Evolutionary conservation across 169 alveolate genomes (phyloP), one percentile per base, ranked within the genome.

Genomic region (Cryptosporidium sp.): DNA sequence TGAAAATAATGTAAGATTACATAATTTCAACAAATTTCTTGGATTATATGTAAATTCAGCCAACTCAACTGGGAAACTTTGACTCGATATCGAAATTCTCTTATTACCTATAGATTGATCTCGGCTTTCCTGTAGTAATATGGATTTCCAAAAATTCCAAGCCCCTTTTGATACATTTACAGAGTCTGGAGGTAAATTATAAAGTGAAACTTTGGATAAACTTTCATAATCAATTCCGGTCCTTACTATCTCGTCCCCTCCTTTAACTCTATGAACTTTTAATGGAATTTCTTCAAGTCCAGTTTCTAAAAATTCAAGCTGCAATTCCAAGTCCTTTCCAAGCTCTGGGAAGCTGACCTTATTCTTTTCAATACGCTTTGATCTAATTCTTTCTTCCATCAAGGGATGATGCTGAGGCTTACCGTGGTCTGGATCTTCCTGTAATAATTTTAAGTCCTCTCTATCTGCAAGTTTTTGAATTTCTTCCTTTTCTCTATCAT

Each of bases 61-160:
- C 16, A 80, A 41, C 31, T 80, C 62, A 41, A 37, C 68, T 21
- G 89, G 89, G 29, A 48, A 80, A 23, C 45, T 80, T 26, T 80
- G 75, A 43, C 80, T 80, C n/a, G 43, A 12, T 12, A 80, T 59
- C 3, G 65, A 10, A 26, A 80, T 3, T 23, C 89, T 80, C 23
- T n/a, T 37, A n/a, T 61, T 59, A 43, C 45, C 48, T 16, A 39
- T 45, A 7, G 41, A 41, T 7, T 59, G 62, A n/a, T 80, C 89
- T 10, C 89, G 59, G 16, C 55, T 41, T 41, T 80, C 89, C 50
- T 80, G 89, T 16, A 7, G 23, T 29, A 80, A 39, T n/a, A 80
- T n/a, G 8, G 89, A 55, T 50, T 26, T 61, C 89, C 89, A 80
- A 45, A 80, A 80, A 29, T 80, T 80, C 89, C 89, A 80, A 35